Base-by-base conservation (phyloP, 139 green algal species). In the Coelastrella sp. region DNA sequence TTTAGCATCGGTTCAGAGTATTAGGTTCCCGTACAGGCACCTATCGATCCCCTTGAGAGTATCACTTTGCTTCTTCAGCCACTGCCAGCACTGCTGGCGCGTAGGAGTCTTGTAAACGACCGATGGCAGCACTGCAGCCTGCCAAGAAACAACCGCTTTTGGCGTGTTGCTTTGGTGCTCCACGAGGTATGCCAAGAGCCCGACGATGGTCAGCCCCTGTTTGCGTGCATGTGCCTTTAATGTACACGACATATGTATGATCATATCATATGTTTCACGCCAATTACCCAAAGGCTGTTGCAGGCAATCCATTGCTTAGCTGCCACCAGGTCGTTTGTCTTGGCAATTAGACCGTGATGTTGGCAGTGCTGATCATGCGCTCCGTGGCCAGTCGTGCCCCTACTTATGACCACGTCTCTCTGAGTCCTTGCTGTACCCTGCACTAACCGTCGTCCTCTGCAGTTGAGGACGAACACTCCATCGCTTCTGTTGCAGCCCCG, bases 391-490 rank as follows among this genome's bases (percentile, higher is more conserved):
- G 9, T 22, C 4, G 5, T 49, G 63, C 63, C 15, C 63, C 15
- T 70, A 9, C 5, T 5, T 70, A 22, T 7, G 63, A 14, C 9
- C 15, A 70, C 0, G 63, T 22, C 12, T 9, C 63, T 0, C 63
- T 70, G 63, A 70, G 12, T 6, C 15, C 19, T 27, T 83, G 0
- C 35, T 83, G 78, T 66, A 63, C 78, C 49, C 8, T 83, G 75
- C 78, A 63, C 12, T 17, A 70, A 70, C 63, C 63, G 63, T 14
- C 63, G 61, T 56, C 12, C 7, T n/a, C 8, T 35, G 20, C 57
- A 85, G 79, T 85, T 25, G 79, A 85, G 12, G 79, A 85, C 56
- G 79, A 85, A 24, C 79, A 85, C 19, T 17, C 79, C 14, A 24
- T 85, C 19, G 79, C 79, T 25, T 76, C 68, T 76, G 68, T 76